A percentile compares a stretch with the other conserved stretches of the same genome.
Conservation (phyloP, 768 basidiomycete species). For the Asterophora parasitica region DNA sequence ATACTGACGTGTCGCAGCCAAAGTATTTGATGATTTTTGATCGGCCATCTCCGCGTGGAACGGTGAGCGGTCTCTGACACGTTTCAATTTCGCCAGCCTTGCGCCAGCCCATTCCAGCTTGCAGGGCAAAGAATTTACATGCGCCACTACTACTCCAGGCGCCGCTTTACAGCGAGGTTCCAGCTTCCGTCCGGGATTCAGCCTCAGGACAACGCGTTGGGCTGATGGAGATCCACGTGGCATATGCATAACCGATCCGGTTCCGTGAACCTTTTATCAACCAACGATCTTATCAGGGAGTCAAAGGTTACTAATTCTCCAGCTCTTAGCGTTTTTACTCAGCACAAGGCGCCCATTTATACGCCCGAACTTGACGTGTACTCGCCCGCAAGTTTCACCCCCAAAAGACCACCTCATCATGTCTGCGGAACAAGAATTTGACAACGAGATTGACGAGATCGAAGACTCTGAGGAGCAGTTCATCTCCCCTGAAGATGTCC, state of each 20-base stretch:
- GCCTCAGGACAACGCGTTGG: background rate
- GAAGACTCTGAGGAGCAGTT: slow-evolving; percentile 51
- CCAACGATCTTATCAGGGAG: slow-evolving; percentile 13
- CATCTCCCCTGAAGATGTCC: slow-evolving; percentile 62
- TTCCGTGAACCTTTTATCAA: slow-evolving; percentile 17
- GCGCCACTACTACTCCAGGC: no score
- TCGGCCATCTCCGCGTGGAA: slow-evolving; percentile 27
- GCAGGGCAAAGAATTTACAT: no score
- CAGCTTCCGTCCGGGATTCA: slow-evolving; percentile 2
- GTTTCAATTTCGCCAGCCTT: no score
- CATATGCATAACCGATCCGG: slow-evolving; percentile 7
- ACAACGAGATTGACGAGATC: slow-evolving; percentile 27
- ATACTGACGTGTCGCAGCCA: slow-evolving; percentile 17
- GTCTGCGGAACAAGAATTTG: slow-evolving; percentile 27
- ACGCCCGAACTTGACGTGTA: background rate
- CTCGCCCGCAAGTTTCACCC: background rate
- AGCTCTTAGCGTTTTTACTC: slow-evolving; percentile 17
- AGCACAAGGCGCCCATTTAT: slow-evolving; percentile 10
- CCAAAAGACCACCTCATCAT: slow-evolving; percentile 14
- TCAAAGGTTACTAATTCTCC: slow-evolving; percentile 3
- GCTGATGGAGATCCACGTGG: background rate
- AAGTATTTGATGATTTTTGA: slow-evolving; percentile 23
- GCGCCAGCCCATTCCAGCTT: no score
- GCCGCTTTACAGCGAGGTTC: background rate
- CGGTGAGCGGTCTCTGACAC: background rate